Evolutionary conservation across 768 basidiomycete species (phyloP).

Genomic region (Boletales sp.): DNA sequence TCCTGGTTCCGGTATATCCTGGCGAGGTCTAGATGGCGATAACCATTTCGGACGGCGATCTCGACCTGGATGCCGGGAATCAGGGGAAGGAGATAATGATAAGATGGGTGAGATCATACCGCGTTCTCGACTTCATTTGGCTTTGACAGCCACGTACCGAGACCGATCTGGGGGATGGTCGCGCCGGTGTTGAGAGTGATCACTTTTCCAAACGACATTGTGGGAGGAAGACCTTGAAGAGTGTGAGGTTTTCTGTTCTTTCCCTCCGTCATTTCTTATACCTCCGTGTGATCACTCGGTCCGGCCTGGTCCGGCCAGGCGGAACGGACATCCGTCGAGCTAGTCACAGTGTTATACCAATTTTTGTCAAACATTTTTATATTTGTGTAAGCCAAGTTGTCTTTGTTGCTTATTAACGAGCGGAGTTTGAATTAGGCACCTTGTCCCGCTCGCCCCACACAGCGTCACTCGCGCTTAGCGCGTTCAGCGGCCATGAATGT

Average conservation of each 20-base stretch:
- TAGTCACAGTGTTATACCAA: too few species aligned
- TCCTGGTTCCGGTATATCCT: slow-evolving; percentile 78
- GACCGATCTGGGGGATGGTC: slow-evolving; percentile 69
- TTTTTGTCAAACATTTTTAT: too few species aligned
- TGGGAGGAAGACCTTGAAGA: neutral
- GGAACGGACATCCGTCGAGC: too few species aligned
- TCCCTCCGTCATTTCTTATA: neutral
- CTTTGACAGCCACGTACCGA: slow-evolving; percentile 80
- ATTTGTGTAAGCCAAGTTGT: too few species aligned
- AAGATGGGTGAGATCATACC: slow-evolving; percentile 36
- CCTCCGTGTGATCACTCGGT: too few species aligned
- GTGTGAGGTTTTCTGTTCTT: neutral
- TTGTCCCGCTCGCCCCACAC: slow-evolving; percentile 31
- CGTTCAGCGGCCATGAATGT: slow-evolving; percentile 28
- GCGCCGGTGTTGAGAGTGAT: slow-evolving; percentile 46
- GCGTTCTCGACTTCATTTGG: slow-evolving; percentile 73
- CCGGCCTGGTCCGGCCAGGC: too few species aligned
- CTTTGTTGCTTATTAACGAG: slow-evolving; percentile 8
- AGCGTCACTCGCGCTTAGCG: slow-evolving; percentile 31
- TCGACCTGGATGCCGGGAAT: slow-evolving; percentile 51
- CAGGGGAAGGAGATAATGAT: neutral
- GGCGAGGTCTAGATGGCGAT: slow-evolving; percentile 84
- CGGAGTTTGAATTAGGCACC: slow-evolving; percentile 28
- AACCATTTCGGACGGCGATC: slow-evolving; percentile 69
- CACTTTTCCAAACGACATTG: slow-evolving; percentile 41